phyloP scores from a whole-genome alignment of 345 rosid genomes.

The Syzygium grande region DNA sequence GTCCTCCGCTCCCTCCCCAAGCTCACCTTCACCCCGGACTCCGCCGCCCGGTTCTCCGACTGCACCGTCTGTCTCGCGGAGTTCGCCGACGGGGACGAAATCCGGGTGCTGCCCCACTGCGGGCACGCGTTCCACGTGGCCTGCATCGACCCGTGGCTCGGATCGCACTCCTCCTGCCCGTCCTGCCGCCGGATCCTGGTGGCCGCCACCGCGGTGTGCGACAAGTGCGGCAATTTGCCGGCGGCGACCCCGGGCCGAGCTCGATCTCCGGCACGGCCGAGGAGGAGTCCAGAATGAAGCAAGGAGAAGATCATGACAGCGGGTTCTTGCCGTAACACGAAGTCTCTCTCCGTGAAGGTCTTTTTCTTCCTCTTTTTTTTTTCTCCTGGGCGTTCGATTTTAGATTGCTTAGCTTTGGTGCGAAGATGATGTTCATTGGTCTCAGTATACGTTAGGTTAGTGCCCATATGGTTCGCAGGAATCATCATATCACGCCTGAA shows the following conservation, averaged over 20 bases:
- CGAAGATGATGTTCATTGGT: neutral
- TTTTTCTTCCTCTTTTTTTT: neutral
- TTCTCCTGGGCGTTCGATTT: neutral
- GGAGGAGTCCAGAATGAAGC: neutral
- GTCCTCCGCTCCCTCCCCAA: constrained; percentile 70
- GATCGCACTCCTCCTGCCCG: constrained; percentile 91
- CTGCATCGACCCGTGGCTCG: constrained; percentile 93
- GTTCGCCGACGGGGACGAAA: constrained; percentile 65
- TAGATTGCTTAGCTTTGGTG: neutral
- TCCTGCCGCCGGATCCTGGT: constrained; percentile 47
- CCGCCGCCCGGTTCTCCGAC: constrained; percentile 37
- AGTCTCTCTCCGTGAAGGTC: neutral
- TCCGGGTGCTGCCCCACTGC: constrained; percentile 82
- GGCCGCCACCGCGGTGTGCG: constrained; percentile 13
- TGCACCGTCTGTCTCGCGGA: constrained; percentile 81
- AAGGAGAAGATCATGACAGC: constrained; percentile 5
- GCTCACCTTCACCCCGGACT: constrained; percentile 41
- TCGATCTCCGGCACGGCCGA: neutral
- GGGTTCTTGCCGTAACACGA: neutral
- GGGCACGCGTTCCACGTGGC: constrained; percentile 80
- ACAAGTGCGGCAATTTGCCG: constrained; percentile 25
- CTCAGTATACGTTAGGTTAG: neutral
- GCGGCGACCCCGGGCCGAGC: neutral
- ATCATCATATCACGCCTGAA: neutral
- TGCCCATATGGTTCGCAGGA: neutral